Evolutionary conservation across 768 basidiomycete species (phyloP), one percentile per base, ranked within the genome.

Genomic region (Nidularia sp.): DNA sequence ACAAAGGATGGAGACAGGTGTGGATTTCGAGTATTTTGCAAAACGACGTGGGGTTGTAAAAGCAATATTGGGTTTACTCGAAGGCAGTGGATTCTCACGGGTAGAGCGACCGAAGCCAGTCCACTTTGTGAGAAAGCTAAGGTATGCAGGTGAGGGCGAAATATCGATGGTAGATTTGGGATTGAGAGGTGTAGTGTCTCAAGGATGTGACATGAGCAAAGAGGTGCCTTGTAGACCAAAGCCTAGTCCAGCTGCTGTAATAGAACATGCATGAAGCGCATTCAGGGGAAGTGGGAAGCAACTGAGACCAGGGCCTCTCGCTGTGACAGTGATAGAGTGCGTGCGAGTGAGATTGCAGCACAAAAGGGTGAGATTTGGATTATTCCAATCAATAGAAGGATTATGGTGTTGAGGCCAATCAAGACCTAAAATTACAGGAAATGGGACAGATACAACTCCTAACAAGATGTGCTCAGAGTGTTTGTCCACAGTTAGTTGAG

Each of bases 371-470:
- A 68, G 51, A 32, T 58, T 32, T 2, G 56, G 51, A n/a, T 55
- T 31, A 6, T 51, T 49, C 70, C 70, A 74, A 53, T 74, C 66
- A 36, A 73, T 63, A 34, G 35, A 34, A 5, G 70, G 71, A 53
- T 72, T 73, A 51, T 73, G 66, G 39, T 54, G 60, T 3, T 47
- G 39, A 34, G 73, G 68, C 72, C 71, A 74, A 51, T 70, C 62
- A 12, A 72, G 60, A 29, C 70, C 71, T 33, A 73, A 59, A 51
- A 71, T 66, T 12, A 74, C 45, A 39, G 73, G 70, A 48, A 67
- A 71, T 2, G 57, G 48, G 34, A 70, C 62, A 10, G 69, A 59
- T 29, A 73, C 64, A 10, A 73, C 59, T 45, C 49, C 60, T 1
- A 75, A 59, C 15, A 57, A 32, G 41, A 68, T 48, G 18, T 41